phyloP scores from a whole-genome alignment of 345 rosid species.

The Hevea brasiliensis region DNA sequence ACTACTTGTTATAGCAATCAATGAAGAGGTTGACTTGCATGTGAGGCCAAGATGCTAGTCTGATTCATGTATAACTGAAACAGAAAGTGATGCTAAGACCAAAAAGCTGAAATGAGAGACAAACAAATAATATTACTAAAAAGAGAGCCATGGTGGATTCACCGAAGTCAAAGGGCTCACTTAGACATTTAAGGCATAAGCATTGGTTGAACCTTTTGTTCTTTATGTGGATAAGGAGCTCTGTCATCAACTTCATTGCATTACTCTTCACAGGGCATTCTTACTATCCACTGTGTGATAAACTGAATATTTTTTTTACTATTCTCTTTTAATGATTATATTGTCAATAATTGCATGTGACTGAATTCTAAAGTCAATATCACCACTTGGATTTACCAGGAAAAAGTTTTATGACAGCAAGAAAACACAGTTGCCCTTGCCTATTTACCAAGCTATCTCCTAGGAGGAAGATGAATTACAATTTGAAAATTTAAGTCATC shows the following conservation, averaged over 20 bases:
- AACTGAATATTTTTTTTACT: background rate
- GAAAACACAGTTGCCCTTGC: background rate
- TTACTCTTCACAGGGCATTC: too few species aligned
- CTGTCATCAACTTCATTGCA: background rate
- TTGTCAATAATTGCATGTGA: background rate
- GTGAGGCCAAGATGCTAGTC: background rate
- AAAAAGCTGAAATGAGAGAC: background rate
- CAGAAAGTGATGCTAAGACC: background rate
- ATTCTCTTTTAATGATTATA: background rate
- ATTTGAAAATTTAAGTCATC: too few species aligned
- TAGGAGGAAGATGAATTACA: background rate
- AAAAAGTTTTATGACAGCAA: too few species aligned
- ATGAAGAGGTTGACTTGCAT: background rate
- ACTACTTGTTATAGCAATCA: background rate
- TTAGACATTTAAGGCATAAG: background rate
- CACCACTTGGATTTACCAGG: background rate
- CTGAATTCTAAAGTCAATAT: background rate
- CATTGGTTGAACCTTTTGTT: background rate
- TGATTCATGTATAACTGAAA: background rate
- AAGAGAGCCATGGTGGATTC: background rate
- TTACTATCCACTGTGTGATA: background rate
- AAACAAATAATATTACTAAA: background rate
- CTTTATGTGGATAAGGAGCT: background rate
- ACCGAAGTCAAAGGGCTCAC: background rate
- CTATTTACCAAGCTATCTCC: background rate